Evolutionary conservation across 176 grass and related monocot genomes (phyloP), one percentile per base, ranked within the genome.

Genomic region (Tuctoria greenei): DNA sequence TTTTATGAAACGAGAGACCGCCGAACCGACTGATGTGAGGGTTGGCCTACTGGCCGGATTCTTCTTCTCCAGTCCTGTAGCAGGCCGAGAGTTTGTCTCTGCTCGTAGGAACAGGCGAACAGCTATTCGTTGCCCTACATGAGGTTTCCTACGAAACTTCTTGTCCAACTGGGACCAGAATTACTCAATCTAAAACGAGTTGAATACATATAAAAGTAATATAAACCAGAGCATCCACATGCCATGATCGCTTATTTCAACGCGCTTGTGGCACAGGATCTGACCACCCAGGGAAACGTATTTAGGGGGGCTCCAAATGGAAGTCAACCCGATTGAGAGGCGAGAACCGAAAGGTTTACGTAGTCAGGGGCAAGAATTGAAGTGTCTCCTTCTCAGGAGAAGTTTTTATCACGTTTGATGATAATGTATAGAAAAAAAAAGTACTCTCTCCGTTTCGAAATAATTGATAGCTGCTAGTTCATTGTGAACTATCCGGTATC

Each of bases 21-120:
- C 42, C 35, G 35, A 76, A 24, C 73, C 20, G 61, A 51, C 65
- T 31, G 73, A 83, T 63, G 31, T 57, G 54, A 69, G 65, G 23
- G 55, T 49, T 77, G 69, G 16, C 52, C 72, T 76, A 76, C 72
- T 83, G 61, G 81, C 77, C 31, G 31, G 31, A 31, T 31, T 31
- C 31, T 83, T 70, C 42, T 61, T 23, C 35, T 38, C 10, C 17
- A 18, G 18, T 25, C 51, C 25, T 52, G n/a, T 56, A 26, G 10
- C 23, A 12, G 4, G 24, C 2, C 24, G 4, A 6, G 26, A 75
- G 20, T 58, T 72, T 3, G 31, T 31, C 31, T 31, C 31, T 31
- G 3, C 4, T 24, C 57, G 25, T 60, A 60, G 11, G 28, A 60
- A 60, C 12, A 28, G 24, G 28, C 4, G 28, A 60, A 60, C 12